Conservation (phyloP, 2,329 filamentous ascomycete species). For the Septoria linicola region DNA sequence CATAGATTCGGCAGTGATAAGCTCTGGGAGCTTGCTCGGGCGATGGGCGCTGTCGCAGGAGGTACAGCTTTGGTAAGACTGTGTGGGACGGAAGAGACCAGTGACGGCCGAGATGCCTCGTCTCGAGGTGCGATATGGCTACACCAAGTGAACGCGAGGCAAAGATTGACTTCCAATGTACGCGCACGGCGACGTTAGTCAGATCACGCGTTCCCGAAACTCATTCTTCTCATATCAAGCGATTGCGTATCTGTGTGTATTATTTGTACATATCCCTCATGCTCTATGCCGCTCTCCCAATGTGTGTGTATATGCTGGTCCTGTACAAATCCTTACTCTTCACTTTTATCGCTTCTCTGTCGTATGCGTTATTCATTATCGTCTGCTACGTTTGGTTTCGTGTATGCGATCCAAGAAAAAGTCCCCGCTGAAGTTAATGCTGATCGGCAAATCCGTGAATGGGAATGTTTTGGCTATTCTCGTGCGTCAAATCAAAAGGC, state of each 20-base stretch:
- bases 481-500: slow-evolving; percentile 31
- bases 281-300: too few species aligned
- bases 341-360: background rate
- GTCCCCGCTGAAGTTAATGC: slow-evolving; percentile 1
- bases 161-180: too few species aligned
- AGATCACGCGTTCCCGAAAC: too few species aligned
- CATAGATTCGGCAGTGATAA: slow-evolving; percentile 9
- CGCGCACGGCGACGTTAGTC: too few species aligned
- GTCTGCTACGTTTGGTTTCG: too few species aligned
- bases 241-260: too few species aligned
- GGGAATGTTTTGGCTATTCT: slow-evolving; percentile 13
- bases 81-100: background rate
- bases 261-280: too few species aligned
- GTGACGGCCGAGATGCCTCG: background rate
- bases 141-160: too few species aligned
- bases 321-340: too few species aligned
- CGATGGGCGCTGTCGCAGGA: background rate
- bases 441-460: slow-evolving; percentile 9
- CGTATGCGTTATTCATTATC: background rate
- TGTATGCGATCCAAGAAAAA: too few species aligned
- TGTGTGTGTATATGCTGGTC: too few species aligned
- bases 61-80: background rate
- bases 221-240: too few species aligned
- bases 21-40: slow-evolving; percentile 12
- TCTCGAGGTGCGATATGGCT: background rate